Conservation (phyloP, 345 rosid species). For the Triadica sebifera region DNA sequence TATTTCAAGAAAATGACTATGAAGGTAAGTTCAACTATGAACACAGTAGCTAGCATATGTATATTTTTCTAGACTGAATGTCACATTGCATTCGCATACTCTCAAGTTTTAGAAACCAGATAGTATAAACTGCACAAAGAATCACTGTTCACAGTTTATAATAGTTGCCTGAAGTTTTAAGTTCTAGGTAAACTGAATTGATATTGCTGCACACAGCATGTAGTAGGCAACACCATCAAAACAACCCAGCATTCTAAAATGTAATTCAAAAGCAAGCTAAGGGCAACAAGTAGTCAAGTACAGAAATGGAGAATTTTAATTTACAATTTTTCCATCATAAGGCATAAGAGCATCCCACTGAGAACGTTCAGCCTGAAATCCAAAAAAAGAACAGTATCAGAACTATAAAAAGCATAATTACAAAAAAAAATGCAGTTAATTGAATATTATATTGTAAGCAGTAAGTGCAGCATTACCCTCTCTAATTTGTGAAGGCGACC, state of each 20-base stretch:
- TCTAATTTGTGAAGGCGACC: constrained; percentile 57
- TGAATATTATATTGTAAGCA: background rate
- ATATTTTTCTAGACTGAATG: background rate
- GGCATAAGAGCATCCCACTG: constrained; percentile 51
- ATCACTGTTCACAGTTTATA: background rate
- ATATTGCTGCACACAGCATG: background rate
- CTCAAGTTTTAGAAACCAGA: background rate
- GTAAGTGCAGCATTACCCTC: constrained; percentile 40
- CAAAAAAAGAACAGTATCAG: background rate
- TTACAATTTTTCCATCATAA: constrained; percentile 69
- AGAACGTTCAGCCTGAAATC: constrained; percentile 43
- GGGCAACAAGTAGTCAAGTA: background rate
- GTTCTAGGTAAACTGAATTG: background rate
- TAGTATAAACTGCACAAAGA: background rate
- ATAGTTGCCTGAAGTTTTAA: background rate
- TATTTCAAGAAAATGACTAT: background rate
- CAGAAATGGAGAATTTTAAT: constrained; percentile 14
- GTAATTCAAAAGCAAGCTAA: background rate
- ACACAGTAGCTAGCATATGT: background rate
- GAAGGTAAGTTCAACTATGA: background rate
- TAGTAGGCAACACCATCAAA: background rate
- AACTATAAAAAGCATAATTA: background rate
- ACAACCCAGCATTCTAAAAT: background rate
- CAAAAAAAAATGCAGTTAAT: background rate
- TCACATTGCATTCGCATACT: background rate